Percentiles rank a stretch among this genome's conserved stretches.
Evolutionary conservation across 139 green algal genomes (phyloP).

Genomic region (Pycnococcus provasolii): DNA sequence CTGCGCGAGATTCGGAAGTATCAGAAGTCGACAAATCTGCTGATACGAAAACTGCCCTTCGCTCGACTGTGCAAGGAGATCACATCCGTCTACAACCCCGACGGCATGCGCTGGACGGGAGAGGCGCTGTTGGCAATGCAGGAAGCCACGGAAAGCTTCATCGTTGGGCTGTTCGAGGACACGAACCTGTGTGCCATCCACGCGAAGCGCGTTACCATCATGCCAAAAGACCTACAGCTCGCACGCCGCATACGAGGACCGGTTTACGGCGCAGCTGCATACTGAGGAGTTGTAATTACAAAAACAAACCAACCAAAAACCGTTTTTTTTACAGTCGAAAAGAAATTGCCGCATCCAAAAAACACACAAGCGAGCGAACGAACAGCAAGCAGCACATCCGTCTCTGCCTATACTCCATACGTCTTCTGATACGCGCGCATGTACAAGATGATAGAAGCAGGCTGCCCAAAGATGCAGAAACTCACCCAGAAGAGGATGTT

Average conservation of each 20-base stretch:
- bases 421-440: slow-evolving; percentile 42
- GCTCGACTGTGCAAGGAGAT: slow-evolving; percentile 38
- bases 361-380: no score
- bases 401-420: no score
- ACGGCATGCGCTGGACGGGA: slow-evolving; percentile 7
- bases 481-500: slow-evolving; percentile 81
- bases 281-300: neutral
- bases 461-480: slow-evolving; percentile 87
- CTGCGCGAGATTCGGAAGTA: slow-evolving; percentile 55
- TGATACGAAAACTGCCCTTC: slow-evolving; percentile 48
- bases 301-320: no score
- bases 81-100: no score
- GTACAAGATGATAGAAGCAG: slow-evolving; percentile 69
- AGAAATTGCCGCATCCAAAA: no score
- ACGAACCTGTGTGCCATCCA: slow-evolving; percentile 78
- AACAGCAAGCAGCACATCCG: slow-evolving; percentile 7
- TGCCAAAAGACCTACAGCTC: slow-evolving; percentile 84
- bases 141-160: slow-evolving; percentile 30
- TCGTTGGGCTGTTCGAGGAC: slow-evolving; percentile 41
- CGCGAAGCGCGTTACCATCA: slow-evolving; percentile 84
- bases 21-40: slow-evolving; percentile 51
- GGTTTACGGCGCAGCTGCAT: slow-evolving; percentile 23
- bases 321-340: no score
- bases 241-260: slow-evolving; percentile 28
- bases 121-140: slow-evolving; percentile 17